A percentile compares a stretch with the other conserved stretches of the same genome.
phyloP scores from a whole-genome alignment of 805 yeast species.

The Suhomyces sp. region DNA sequence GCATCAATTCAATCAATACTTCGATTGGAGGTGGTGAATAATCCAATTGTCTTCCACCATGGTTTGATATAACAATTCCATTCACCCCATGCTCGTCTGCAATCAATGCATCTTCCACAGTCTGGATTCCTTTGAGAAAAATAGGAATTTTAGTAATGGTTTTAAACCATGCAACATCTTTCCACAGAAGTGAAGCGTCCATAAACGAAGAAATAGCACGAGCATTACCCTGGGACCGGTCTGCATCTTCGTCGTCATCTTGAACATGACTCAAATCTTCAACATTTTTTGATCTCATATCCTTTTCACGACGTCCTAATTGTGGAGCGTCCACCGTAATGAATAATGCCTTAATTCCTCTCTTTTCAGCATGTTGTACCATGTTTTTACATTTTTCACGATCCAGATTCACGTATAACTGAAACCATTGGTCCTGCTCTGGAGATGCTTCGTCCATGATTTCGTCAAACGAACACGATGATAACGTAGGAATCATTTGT shows the following conservation, averaged over 20 bases:
- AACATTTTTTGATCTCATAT: slow-evolving; percentile 36
- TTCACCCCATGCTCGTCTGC: slow-evolving; percentile 60
- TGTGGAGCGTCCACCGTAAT: slow-evolving; percentile 58
- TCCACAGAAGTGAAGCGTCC: slow-evolving; percentile 42
- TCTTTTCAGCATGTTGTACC: slow-evolving; percentile 38
- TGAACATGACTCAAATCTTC: slow-evolving; percentile 25
- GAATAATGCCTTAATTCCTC: slow-evolving; percentile 47
- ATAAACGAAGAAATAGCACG: slow-evolving; percentile 40
- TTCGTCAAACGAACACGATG: slow-evolving; percentile 86
- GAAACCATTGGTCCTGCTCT: slow-evolving; percentile 49
- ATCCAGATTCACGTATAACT: slow-evolving; percentile 46
- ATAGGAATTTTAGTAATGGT: slow-evolving; percentile 39
- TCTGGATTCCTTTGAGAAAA: slow-evolving; percentile 62
- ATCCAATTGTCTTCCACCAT: slow-evolving; percentile 74
- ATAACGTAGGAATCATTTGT: slow-evolving; percentile 92
- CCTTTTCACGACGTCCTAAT: slow-evolving; percentile 54
- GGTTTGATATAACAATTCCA: slow-evolving; percentile 69
- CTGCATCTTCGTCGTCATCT: slow-evolving; percentile 31
- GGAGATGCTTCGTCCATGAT: slow-evolving; percentile 67
- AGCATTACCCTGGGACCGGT: slow-evolving; percentile 24
- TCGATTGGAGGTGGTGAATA: slow-evolving; percentile 61
- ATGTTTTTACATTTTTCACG: slow-evolving; percentile 28
- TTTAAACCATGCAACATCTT: slow-evolving; percentile 41
- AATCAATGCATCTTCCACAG: slow-evolving; percentile 60
- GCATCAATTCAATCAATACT: slow-evolving; percentile 55